A percentile compares a stretch with the other conserved stretches of the same genome.
Conservation (phyloP, 345 rosid genomes). For the Brassica napus region DNA sequence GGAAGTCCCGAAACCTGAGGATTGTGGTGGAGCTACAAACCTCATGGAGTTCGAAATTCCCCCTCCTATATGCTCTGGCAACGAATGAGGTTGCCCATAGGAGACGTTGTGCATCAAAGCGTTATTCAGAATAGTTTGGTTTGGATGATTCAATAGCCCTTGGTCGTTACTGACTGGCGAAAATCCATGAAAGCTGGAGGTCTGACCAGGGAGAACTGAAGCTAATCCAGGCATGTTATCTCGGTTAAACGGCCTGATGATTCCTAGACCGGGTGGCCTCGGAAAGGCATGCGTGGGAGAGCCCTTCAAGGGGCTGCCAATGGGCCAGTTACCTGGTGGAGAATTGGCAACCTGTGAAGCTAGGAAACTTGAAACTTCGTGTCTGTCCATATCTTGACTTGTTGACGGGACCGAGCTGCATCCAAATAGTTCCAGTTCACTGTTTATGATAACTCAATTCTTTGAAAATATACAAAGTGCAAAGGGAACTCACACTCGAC, state of each 20-base stretch:
- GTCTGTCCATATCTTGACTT: conserved; percentile 80
- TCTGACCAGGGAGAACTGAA: conserved; percentile 72
- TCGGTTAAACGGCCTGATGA: conserved; percentile 53
- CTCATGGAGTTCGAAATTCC: conserved; percentile 49
- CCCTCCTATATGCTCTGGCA: conserved; percentile 51
- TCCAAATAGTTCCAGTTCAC: conserved; percentile 11
- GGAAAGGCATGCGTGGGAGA: conserved; percentile 60
- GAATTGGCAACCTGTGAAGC: conserved; percentile 50
- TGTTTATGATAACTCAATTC: neutral
- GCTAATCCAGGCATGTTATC: conserved; percentile 74
- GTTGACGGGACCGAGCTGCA: conserved; percentile 70
- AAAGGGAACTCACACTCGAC: conserved; percentile 62
- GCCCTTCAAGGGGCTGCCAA: conserved; percentile 67
- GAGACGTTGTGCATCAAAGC: conserved; percentile 50
- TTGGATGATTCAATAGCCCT: conserved; percentile 51
- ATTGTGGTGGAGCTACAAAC: conserved; percentile 53
- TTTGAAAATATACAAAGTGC: neutral
- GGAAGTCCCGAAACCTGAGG: conserved; percentile 61
- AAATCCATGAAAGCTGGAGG: conserved; percentile 40
- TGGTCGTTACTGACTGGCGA: conserved; percentile 38
- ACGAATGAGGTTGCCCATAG: conserved; percentile 57
- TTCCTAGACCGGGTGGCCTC: conserved; percentile 62
- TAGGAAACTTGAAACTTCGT: conserved; percentile 54
- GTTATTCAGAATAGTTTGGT: conserved; percentile 47
- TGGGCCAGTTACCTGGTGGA: conserved; percentile 92